Conservation (phyloP, 371 early-diverging fungal species). For the Batkoa obscura region DNA sequence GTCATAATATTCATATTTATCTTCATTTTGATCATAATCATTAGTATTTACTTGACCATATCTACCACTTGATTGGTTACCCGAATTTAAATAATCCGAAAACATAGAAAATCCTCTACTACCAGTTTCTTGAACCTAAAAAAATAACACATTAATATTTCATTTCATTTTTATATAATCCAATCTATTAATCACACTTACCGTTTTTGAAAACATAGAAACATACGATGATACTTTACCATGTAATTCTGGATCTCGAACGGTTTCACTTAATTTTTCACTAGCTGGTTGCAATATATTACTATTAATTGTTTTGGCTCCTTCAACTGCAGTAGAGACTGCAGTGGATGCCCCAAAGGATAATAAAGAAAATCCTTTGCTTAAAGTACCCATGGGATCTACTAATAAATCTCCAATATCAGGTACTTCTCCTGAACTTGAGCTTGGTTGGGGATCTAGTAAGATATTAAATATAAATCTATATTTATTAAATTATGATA, state of each 20-base stretch:
- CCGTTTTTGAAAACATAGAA: slow-evolving; percentile 39
- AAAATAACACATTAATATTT: background rate
- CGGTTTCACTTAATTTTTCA: slow-evolving; percentile 24
- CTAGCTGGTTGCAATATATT: slow-evolving; percentile 61
- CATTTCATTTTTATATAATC: no score
- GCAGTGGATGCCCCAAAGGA: slow-evolving; percentile 22
- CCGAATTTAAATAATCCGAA: background rate
- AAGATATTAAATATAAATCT: slow-evolving; percentile 5
- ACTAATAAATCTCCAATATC: slow-evolving; percentile 51
- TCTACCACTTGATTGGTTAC: background rate
- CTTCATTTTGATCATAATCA: background rate
- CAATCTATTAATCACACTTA: slow-evolving; percentile 8
- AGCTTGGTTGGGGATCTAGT: background rate
- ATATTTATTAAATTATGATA: slow-evolving; percentile 4
- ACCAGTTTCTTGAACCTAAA: background rate
- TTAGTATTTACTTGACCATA: background rate
- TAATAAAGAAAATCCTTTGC: slow-evolving; percentile 68
- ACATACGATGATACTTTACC: slow-evolving; percentile 48
- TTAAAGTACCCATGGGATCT: slow-evolving; percentile 61
- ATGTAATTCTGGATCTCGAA: slow-evolving; percentile 73
- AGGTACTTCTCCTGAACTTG: slow-evolving; percentile 12
- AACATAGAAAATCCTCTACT: background rate
- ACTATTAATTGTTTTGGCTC: slow-evolving; percentile 51
- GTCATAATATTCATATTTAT: background rate
- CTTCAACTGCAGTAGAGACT: slow-evolving; percentile 21